Percentiles rank a stretch among this genome's conserved stretches.
These are phyloP conservation scores for Starmerella bombi DNA, from an alignment of 805 yeast genomes.

Conservation along the genomic window DNA sequence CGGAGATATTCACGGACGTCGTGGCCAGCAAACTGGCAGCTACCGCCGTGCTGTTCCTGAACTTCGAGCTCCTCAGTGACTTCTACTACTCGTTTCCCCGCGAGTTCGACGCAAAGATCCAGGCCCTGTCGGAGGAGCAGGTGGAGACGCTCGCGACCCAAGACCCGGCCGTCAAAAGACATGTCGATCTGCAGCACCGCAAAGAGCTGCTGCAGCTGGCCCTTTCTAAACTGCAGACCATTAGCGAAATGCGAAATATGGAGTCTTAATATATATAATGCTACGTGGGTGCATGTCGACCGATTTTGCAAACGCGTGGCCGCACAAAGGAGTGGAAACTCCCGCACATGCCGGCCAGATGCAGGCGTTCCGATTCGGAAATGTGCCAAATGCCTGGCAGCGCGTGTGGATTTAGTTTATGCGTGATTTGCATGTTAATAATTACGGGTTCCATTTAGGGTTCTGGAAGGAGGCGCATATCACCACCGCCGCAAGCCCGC, in stretches of 20 bases:
- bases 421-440: too few relatives aligned
- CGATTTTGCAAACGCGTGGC: too few relatives aligned
- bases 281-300: too few relatives aligned
- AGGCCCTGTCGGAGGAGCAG: slow-evolving; percentile 56
- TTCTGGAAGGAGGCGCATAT: too few relatives aligned
- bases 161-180: slow-evolving; percentile 80
- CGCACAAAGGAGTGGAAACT: too few relatives aligned
- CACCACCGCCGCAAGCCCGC: too few relatives aligned
- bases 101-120: slow-evolving; percentile 68
- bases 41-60: slow-evolving; percentile 82
- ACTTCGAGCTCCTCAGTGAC: slow-evolving; percentile 86
- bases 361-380: too few relatives aligned
- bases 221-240: slow-evolving; percentile 67
- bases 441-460: too few relatives aligned
- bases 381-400: too few relatives aligned
- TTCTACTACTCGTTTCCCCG: slow-evolving; percentile 94
- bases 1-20: slow-evolving; percentile 84
- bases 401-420: too few relatives aligned
- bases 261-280: too few relatives aligned
- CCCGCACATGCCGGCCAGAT: too few relatives aligned
- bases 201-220: slow-evolving; percentile 82
- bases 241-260: slow-evolving; percentile 48
- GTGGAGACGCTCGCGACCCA: slow-evolving; percentile 85
- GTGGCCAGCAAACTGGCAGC: slow-evolving; percentile 84
- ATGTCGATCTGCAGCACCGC: slow-evolving; percentile 84